Percentiles rank a stretch among this genome's conserved stretches.
These are phyloP conservation scores for Tardiomyces depauwii DNA, from an alignment of 1,139 yeast species.

Conservation along the genomic window DNA sequence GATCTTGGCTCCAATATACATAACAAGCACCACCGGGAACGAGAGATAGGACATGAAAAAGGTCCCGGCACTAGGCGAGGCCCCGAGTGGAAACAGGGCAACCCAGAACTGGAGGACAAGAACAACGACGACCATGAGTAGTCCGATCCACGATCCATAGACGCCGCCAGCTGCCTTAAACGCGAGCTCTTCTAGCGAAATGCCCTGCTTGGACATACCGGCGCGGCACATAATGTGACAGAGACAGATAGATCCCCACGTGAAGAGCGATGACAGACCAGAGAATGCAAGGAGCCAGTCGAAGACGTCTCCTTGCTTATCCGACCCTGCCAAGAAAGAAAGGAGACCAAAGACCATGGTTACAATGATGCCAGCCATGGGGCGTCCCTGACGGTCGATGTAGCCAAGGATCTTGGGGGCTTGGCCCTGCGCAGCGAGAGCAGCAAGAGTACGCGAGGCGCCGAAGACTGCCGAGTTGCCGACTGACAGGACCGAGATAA, in stretches of 20 bases:
- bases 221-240: too few relatives aligned
- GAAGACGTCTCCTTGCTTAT: too few relatives aligned
- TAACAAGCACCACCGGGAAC: constrained; percentile 37
- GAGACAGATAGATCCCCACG: too few relatives aligned
- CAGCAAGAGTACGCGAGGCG: constrained; percentile 70
- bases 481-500: constrained; percentile 57
- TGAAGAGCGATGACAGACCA: too few relatives aligned
- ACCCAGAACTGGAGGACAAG: constrained; percentile 58
- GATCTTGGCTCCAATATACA: constrained; percentile 42
- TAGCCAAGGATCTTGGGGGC: too few relatives aligned
- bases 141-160: constrained; percentile 59
- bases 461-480: constrained; percentile 73
- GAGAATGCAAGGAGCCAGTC: too few relatives aligned
- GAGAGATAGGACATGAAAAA: constrained; percentile 49
- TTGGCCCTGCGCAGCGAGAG: constrained; percentile 71
- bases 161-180: constrained; percentile 62
- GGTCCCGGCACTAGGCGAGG: constrained; percentile 23
- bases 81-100: constrained; percentile 51
- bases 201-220: constrained; percentile 60
- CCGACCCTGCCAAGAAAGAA: too few relatives aligned
- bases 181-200: constrained; percentile 53
- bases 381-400: too few relatives aligned
- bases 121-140: constrained; percentile 46
- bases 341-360: too few relatives aligned
- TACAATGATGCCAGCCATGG: too few relatives aligned